phyloP scores from a whole-genome alignment of 495 filamentous ascomycete genomes.

The Trichoderma asperelloides region DNA sequence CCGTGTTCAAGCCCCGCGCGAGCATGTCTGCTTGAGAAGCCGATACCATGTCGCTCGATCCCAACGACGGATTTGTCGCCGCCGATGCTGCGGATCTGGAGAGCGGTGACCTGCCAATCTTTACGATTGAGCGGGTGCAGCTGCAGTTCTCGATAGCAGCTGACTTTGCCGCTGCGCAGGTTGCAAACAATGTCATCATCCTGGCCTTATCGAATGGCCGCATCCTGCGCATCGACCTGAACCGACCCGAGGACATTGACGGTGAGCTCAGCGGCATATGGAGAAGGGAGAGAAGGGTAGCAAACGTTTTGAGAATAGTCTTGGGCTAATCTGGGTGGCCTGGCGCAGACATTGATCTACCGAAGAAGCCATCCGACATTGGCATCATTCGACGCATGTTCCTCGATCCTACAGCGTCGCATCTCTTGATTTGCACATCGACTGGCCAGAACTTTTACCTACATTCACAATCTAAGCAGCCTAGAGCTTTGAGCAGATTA shows the following conservation, averaged over 20 bases:
- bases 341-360: constrained; percentile 81
- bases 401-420: constrained; percentile 90
- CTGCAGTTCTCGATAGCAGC: constrained; percentile 85
- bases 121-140: constrained; percentile 83
- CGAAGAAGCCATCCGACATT: constrained; percentile 81
- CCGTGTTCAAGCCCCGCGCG: not conserved
- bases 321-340: constrained; percentile 6
- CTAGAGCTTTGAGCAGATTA: constrained; percentile 69
- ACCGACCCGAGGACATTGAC: constrained; percentile 89
- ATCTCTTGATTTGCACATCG: constrained; percentile 84
- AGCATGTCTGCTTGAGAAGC: constrained; percentile 4
- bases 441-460: constrained; percentile 96
- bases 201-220: constrained; percentile 80
- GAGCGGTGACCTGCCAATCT: constrained; percentile 69
- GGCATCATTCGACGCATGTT: constrained; percentile 93
- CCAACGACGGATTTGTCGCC: constrained; percentile 42
- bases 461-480: constrained; percentile 84
- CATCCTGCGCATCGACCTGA: constrained; percentile 88
- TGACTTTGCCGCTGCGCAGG: constrained; percentile 92
- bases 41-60: constrained; percentile 36
- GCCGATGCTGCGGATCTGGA: constrained; percentile 47
- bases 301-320: not conserved
- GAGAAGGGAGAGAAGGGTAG: not conserved
- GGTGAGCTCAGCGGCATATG: constrained; percentile 39
- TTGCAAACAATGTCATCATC: constrained; percentile 93